These are phyloP conservation scores for Fraxinus paxiana DNA, from an alignment of 305 asterid genomes.

Conservation along the genomic window DNA sequence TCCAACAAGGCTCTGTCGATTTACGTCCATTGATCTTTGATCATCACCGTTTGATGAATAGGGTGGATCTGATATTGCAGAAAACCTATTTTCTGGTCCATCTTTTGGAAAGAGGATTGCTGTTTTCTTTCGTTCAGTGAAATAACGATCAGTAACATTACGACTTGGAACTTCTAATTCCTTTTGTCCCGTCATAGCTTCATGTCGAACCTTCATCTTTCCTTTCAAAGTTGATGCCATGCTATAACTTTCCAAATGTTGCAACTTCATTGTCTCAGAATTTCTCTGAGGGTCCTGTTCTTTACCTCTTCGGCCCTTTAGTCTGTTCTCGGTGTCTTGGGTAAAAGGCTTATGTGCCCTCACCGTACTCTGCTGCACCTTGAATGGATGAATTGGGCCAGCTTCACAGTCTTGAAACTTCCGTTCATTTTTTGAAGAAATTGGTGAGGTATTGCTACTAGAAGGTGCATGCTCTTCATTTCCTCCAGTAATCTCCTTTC, in stretches of 20 bases:
- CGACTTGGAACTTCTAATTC: constrained; percentile 13
- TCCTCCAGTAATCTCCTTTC: constrained; percentile 21
- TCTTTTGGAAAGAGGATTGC: constrained; percentile 19
- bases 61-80: constrained; percentile 15
- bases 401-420: constrained; percentile 24
- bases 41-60: constrained; percentile 15
- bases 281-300: constrained; percentile 10
- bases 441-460: constrained; percentile 38
- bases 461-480: constrained; percentile 36
- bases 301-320: constrained; percentile 17
- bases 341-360: constrained; percentile 26
- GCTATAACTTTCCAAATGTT: constrained; percentile 16
- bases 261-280: constrained; percentile 24
- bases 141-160: constrained; percentile 22
- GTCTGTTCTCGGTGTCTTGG: constrained; percentile 20
- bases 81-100: constrained; percentile 22
- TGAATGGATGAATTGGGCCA: constrained; percentile 24
- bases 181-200: constrained; percentile 21
- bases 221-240: constrained; percentile 27
- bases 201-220: constrained; percentile 26
- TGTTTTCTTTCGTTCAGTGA: constrained; percentile 21
- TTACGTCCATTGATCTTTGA: constrained; percentile 20
- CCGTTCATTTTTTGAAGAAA: constrained; percentile 21
- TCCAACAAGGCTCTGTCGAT: constrained; percentile 25
- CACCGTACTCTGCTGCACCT: constrained; percentile 23